Evolutionary conservation across 192 early-diverging fungal species (phyloP).

Genomic region (Neocallimastix lanati): DNA sequence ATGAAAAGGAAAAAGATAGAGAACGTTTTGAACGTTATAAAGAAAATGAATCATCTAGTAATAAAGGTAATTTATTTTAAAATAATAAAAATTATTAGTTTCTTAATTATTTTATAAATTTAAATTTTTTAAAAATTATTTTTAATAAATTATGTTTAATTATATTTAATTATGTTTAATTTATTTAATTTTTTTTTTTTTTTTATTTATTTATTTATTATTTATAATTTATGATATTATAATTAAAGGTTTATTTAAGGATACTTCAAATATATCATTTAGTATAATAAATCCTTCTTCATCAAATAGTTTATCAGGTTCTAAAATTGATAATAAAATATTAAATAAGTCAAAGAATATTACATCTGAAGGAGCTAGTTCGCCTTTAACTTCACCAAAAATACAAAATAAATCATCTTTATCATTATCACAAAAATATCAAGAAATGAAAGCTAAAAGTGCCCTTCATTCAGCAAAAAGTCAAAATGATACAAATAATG

Average conservation of each 20-base stretch:
- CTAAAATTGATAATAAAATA: not conserved
- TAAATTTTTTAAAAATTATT: no score
- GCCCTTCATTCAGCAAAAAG: not conserved
- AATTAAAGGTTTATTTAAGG: no score
- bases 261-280: no score
- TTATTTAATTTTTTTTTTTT: no score
- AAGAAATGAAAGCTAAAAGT: not conserved
- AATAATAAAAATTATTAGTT: no score
- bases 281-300: no score
- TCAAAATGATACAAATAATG: not conserved
- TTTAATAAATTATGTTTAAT: no score
- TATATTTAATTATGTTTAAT: no score
- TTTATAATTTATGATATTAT: no score
- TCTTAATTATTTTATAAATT: no score
- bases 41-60: not conserved
- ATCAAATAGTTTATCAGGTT: not conserved
- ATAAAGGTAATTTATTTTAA: not conserved
- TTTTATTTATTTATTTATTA: no score
- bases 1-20: not conserved
- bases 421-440: not conserved
- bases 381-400: not conserved
- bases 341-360: not conserved
- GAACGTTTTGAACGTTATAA: not conserved
- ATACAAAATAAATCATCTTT: not conserved
- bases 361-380: not conserved